Evolutionary conservation across 495 filamentous ascomycete genomes (phyloP).

Genomic region (Aspergillus carlsbadensis): DNA sequence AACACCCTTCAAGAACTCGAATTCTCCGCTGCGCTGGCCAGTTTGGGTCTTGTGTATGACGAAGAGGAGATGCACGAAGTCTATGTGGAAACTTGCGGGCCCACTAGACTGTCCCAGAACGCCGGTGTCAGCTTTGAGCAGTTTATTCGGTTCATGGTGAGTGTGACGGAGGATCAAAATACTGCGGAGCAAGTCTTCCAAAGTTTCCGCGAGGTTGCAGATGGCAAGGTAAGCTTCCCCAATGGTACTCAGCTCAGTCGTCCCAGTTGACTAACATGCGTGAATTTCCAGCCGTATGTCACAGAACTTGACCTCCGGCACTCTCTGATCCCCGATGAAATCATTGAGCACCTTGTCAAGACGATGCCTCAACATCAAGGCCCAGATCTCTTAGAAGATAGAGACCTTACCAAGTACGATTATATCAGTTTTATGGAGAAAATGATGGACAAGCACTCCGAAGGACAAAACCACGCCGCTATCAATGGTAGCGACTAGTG

Average conservation of each 20-base stretch:
- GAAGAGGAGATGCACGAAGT: slow-evolving; percentile 95
- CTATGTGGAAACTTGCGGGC: slow-evolving; percentile 73
- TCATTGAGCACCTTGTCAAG: slow-evolving; percentile 86
- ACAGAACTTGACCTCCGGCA: slow-evolving; percentile 96
- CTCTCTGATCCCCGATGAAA: slow-evolving; percentile 88
- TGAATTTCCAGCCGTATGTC: slow-evolving; percentile 69
- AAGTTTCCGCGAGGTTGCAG: slow-evolving; percentile 92
- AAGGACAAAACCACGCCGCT: slow-evolving; percentile 8
- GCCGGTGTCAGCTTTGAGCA: slow-evolving; percentile 90
- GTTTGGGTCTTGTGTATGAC: slow-evolving; percentile 88
- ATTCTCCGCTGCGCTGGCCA: slow-evolving; percentile 91
- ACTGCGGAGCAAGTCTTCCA: slow-evolving; percentile 98
- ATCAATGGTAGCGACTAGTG: slow-evolving; percentile 33
- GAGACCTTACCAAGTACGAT: slow-evolving; percentile 77
- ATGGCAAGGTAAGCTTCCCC: slow-evolving; percentile 71
- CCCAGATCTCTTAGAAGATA: slow-evolving; percentile 74
- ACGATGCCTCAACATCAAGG: slow-evolving; percentile 81
- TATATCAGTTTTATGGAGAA: slow-evolving; percentile 93
- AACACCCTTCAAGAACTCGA: slow-evolving; percentile 93
- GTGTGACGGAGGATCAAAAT: slow-evolving; percentile 97
- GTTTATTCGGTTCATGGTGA: slow-evolving; percentile 98
- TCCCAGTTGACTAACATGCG: slow-evolving; percentile 11
- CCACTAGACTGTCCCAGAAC: slow-evolving; percentile 35
- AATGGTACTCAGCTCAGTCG: background rate
- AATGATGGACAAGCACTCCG: slow-evolving; percentile 47